Evolutionary conservation across 2,329 filamentous ascomycete species (phyloP).

Genomic region (Aspergillus oerlinghausenensis): DNA sequence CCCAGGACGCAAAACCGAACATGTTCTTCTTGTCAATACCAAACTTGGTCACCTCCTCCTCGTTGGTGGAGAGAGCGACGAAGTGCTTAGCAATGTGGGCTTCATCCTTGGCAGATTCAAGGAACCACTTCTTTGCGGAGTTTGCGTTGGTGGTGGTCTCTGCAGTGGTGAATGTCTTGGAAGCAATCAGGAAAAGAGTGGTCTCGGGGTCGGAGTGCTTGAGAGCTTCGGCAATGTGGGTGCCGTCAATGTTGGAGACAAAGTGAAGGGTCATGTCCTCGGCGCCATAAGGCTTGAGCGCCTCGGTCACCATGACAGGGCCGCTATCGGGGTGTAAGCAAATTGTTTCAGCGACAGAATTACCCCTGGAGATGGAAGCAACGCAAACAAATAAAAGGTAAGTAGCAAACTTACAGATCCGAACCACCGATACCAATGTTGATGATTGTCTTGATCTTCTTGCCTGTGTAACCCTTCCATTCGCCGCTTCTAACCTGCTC

Average conservation of each 20-base stretch:
- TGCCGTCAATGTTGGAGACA: constrained; percentile 99
- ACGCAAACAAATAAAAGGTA: neutral
- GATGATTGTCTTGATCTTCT: constrained; percentile 93
- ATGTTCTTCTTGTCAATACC: constrained; percentile 99
- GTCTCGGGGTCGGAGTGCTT: constrained; percentile 88
- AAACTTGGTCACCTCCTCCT: constrained; percentile 92
- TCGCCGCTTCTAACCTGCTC: constrained; percentile 89
- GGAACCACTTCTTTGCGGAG: constrained; percentile 95
- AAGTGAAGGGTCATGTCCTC: constrained; percentile 88
- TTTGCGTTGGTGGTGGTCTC: constrained; percentile 97
- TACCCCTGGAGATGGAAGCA: neutral
- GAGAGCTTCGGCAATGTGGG: constrained; percentile 92
- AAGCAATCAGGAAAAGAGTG: constrained; percentile 96
- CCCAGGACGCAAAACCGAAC: constrained; percentile 99
- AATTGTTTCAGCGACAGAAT: neutral
- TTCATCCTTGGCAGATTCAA: constrained; percentile 73
- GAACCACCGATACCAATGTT: constrained; percentile 98
- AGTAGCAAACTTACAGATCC: constrained; percentile 69
- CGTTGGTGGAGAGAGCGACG: constrained; percentile 94
- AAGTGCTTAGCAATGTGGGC: constrained; percentile 91
- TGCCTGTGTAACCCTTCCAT: constrained; percentile 97
- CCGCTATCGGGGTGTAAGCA: constrained; percentile 54
- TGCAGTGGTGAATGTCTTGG: constrained; percentile 98
- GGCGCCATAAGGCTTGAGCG: constrained; percentile 89
- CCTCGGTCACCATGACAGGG: constrained; percentile 98